Conservation (phyloP, 1,284 basidiomycete genomes). For the Ustilago curta region DNA sequence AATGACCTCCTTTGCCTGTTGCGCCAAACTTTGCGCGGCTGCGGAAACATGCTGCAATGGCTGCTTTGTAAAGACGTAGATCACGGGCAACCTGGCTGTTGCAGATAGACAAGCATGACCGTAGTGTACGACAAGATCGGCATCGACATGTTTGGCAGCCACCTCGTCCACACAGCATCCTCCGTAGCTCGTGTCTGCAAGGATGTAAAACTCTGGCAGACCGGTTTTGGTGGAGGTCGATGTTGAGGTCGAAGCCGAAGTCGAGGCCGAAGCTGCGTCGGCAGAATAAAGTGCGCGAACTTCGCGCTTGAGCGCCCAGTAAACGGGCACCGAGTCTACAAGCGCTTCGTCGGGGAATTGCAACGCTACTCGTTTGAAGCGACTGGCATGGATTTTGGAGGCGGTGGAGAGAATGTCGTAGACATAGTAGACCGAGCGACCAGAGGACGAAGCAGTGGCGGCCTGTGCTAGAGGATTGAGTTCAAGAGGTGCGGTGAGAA, state of each 20-base stretch:
- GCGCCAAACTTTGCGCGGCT: constrained; percentile 35
- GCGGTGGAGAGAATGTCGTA: constrained; percentile 61
- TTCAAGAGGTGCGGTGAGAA: constrained; percentile 57
- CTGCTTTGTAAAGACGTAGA: constrained; percentile 85
- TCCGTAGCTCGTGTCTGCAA: constrained; percentile 97
- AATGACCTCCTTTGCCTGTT: constrained; percentile 23
- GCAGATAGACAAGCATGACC: constrained; percentile 92
- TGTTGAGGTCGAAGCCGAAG: constrained; percentile 11
- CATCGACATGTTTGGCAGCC: constrained; percentile 91
- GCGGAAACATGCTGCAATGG: constrained; percentile 71
- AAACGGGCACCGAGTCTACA: constrained; percentile 88
- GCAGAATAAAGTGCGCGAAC: constrained; percentile 56
- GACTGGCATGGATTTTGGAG: constrained; percentile 26
- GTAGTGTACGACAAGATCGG: constrained; percentile 92
- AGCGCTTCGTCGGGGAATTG: constrained; percentile 97
- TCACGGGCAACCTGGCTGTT: constrained; percentile 81
- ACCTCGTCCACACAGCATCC: constrained; percentile 98
- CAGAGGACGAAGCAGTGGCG: constrained; percentile 56
- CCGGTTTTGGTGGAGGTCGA: constrained; percentile 1
- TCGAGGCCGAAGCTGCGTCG: neutral
- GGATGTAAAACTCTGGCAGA: constrained; percentile 77
- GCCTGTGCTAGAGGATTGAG: constrained; percentile 55
- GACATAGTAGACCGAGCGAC: constrained; percentile 48
- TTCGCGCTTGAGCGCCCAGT: constrained; percentile 77
- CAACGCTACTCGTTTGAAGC: constrained; percentile 74